Conservation (phyloP, 2,329 filamentous ascomycete genomes). For the Lecanicillium sp. region DNA sequence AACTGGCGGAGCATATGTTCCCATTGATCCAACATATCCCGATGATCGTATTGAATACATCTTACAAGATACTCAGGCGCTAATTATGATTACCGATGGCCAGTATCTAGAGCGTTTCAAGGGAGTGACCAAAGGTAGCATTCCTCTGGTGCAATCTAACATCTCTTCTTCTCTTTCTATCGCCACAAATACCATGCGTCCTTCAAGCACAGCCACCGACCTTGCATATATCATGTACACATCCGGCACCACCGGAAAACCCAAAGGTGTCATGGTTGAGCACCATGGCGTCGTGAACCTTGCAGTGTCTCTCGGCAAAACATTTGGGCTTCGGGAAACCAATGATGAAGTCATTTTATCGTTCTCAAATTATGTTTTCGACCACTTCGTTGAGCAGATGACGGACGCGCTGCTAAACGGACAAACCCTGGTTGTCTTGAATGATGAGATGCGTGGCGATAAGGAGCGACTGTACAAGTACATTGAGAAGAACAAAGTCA, state of each 20-base stretch:
- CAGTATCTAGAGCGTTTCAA: not conserved
- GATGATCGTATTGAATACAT: too few relatives aligned
- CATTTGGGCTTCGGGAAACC: constrained; percentile 1
- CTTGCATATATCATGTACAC: not conserved
- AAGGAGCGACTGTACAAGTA: constrained; percentile 3
- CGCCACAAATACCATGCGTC: not conserved
- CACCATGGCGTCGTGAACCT: constrained; percentile 3
- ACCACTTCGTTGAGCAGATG: constrained; percentile 5
- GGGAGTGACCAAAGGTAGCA: not conserved
- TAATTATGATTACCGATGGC: not conserved
- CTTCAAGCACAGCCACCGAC: constrained; percentile 1
- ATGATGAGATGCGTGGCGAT: constrained; percentile 1
- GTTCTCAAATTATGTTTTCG: constrained; percentile 8
- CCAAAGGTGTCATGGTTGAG: constrained; percentile 3
- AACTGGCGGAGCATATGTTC: too few relatives aligned
- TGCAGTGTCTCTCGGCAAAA: not conserved
- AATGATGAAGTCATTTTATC: constrained; percentile 1
- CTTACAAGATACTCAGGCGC: too few relatives aligned
- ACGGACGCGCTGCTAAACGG: not conserved
- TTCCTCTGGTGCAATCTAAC: not conserved
- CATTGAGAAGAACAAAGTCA: constrained; percentile 1
- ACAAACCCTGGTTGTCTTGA: not conserved
- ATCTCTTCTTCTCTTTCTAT: not conserved
- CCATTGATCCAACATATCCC: too few relatives aligned
- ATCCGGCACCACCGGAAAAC: not conserved